phyloP scores from a whole-genome alignment of 352 stramenopile species.

The Globisporangium middletonii region DNA sequence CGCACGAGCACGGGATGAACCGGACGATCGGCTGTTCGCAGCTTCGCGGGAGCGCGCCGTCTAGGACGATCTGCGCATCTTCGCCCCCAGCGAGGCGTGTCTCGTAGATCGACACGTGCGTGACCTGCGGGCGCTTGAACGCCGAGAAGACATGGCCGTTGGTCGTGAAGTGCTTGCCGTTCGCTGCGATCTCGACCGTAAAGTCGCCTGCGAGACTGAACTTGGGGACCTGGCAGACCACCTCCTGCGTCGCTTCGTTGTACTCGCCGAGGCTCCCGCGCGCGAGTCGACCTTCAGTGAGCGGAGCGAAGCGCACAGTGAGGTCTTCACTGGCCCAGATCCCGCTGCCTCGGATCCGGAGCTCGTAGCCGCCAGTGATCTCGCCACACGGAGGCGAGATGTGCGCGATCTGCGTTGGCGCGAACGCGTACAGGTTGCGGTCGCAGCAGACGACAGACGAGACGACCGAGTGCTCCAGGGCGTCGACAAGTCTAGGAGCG shows the following conservation, averaged over 20 bases:
- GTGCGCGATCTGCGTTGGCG: constrained; percentile 38
- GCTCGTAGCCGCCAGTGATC: constrained; percentile 43
- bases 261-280: constrained; percentile 45
- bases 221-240: constrained; percentile 61
- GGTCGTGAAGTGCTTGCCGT: constrained; percentile 71
- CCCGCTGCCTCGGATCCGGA: constrained; percentile 58
- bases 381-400: constrained; percentile 51
- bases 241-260: constrained; percentile 24
- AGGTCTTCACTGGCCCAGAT: constrained; percentile 79
- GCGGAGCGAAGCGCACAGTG: constrained; percentile 65
- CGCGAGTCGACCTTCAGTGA: constrained; percentile 46
- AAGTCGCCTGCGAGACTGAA: constrained; percentile 61
- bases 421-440: constrained; percentile 54
- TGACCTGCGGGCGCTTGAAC: constrained; percentile 37
- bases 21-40: constrained; percentile 27
- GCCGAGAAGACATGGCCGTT: constrained; percentile 52
- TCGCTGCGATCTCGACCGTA: constrained; percentile 68
- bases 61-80: constrained; percentile 24
- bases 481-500: constrained; percentile 28
- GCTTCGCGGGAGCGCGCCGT: constrained; percentile 28
- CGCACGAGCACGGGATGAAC: constrained; percentile 27
- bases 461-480: constrained; percentile 28
- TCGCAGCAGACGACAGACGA: constrained; percentile 40
- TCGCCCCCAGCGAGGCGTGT: constrained; percentile 27
- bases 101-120: constrained; percentile 36